A percentile compares a stretch with the other conserved stretches of the same genome.
These are phyloP conservation scores for Straminergon stramineum DNA, from an alignment of 225 moss, liverwort and hornwort genomes.

Conservation along the genomic window DNA sequence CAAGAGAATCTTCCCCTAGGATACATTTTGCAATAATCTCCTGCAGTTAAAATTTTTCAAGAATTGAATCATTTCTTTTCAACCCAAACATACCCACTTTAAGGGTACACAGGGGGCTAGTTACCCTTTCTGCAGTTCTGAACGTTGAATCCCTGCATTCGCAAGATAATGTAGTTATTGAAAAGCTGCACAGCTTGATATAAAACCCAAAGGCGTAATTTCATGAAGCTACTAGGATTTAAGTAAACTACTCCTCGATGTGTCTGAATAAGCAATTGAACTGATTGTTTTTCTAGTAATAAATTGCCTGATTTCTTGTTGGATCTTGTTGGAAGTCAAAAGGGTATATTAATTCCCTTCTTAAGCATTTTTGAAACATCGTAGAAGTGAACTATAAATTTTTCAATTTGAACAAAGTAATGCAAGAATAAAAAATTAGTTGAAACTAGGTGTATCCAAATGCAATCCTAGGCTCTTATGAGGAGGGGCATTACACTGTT, in stretches of 20 bases:
- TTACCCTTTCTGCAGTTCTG: slow-evolving; percentile 35
- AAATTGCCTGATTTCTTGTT: background rate
- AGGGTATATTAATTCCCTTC: fast-evolving
- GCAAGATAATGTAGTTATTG: background rate
- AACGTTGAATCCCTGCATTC: slow-evolving; percentile 36
- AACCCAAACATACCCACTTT: background rate
- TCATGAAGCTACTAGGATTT: background rate
- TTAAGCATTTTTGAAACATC: fast-evolving
- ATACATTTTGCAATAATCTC: background rate
- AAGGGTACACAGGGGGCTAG: background rate
- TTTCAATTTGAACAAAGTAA: background rate
- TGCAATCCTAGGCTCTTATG: no score
- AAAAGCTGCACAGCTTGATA: background rate
- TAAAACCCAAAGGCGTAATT: background rate
- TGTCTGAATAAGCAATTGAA: background rate
- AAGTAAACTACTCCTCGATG: no score
- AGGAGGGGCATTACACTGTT: background rate
- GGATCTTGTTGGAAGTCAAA: background rate
- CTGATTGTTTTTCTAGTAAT: background rate
- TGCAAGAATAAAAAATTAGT: background rate
- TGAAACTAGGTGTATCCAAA: background rate
- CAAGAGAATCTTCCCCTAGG: background rate
- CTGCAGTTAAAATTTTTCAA: background rate
- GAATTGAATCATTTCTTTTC: background rate
- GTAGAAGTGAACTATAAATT: no score